Conservation (phyloP, 495 filamentous ascomycete species). For the Achaetomiella virescens region DNA sequence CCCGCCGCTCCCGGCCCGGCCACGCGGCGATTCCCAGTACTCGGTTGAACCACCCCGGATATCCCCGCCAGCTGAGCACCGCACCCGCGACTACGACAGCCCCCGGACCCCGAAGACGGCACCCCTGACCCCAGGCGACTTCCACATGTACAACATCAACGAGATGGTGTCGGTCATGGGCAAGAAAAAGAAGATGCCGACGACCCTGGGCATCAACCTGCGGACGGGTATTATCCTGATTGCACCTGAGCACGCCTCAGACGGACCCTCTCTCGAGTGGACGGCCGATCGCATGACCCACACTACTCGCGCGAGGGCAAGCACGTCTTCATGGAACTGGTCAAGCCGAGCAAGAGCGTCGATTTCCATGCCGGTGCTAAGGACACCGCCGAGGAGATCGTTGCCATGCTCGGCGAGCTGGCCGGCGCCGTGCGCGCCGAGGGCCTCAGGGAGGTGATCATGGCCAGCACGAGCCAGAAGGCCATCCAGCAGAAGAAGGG, state of each 20-base stretch:
- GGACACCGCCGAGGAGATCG: slow-evolving; percentile 91
- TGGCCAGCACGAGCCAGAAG: slow-evolving; percentile 59
- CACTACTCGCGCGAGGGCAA: slow-evolving; percentile 96
- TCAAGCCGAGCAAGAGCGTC: slow-evolving; percentile 82
- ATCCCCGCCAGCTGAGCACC: slow-evolving; percentile 25
- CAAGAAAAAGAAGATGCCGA: slow-evolving; percentile 96
- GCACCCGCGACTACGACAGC: slow-evolving; percentile 22
- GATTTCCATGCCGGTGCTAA: slow-evolving; percentile 98
- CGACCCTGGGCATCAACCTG: slow-evolving; percentile 82
- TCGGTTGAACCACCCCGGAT: slow-evolving; percentile 47
- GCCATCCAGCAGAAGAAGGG: slow-evolving; percentile 60
- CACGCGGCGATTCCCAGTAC: slow-evolving; percentile 53
- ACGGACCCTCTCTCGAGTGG: slow-evolving; percentile 87
- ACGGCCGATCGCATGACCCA: slow-evolving; percentile 85
- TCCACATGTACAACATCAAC: slow-evolving; percentile 90
- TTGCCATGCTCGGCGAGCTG: slow-evolving; percentile 79
- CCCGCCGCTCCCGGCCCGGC: slow-evolving; percentile 60
- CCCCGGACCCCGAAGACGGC: slow-evolving; percentile 24
- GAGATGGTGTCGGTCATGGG: slow-evolving; percentile 94
- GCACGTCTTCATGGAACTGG: slow-evolving; percentile 91
- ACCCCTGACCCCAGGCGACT: slow-evolving; percentile 63
- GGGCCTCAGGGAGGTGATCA: slow-evolving; percentile 80
- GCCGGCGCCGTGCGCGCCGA: slow-evolving; percentile 76
- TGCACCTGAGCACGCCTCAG: slow-evolving; percentile 70
- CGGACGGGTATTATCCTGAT: slow-evolving; percentile 85